These are phyloP conservation scores for Cryptomeria japonica DNA, from an alignment of 75 land plant species.

Conservation along the genomic window DNA sequence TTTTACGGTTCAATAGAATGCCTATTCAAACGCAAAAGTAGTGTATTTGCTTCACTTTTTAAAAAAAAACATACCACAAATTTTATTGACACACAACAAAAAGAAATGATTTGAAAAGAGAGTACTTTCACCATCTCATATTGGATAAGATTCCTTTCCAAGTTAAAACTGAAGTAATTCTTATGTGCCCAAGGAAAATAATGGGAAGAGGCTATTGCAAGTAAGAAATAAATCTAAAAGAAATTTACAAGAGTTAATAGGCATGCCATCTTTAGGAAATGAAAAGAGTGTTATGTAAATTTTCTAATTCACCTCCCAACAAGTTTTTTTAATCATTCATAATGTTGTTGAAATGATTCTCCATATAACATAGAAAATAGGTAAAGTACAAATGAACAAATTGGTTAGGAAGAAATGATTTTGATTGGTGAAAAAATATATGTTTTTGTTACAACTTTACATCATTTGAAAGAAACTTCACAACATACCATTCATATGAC, in stretches of 20 bases:
- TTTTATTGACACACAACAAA: no score
- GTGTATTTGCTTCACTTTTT: not conserved
- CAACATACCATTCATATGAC: not conserved
- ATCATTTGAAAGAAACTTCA: not conserved
- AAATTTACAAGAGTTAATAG: not conserved
- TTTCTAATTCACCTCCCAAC: not conserved
- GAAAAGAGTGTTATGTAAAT: no score
- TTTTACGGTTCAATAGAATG: no score
- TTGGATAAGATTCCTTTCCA: not conserved
- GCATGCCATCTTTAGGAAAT: not conserved
- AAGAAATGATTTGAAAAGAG: no score
- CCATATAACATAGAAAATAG: not conserved
- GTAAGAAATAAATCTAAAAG: not conserved
- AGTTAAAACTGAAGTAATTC: no score
- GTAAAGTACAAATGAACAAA: no score
- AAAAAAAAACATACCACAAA: no score
- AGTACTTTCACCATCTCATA: not conserved
- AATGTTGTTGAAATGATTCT: no score
- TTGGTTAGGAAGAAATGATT: not conserved
- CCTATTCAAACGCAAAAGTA: no score
- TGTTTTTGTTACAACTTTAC: not conserved
- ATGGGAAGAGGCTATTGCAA: not conserved
- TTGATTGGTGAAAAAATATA: not conserved
- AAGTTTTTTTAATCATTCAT: not conserved
- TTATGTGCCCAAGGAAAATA: not conserved